phyloP scores from a whole-genome alignment of 2,329 filamentous ascomycete species.

The Penicillium griseofulvum region DNA sequence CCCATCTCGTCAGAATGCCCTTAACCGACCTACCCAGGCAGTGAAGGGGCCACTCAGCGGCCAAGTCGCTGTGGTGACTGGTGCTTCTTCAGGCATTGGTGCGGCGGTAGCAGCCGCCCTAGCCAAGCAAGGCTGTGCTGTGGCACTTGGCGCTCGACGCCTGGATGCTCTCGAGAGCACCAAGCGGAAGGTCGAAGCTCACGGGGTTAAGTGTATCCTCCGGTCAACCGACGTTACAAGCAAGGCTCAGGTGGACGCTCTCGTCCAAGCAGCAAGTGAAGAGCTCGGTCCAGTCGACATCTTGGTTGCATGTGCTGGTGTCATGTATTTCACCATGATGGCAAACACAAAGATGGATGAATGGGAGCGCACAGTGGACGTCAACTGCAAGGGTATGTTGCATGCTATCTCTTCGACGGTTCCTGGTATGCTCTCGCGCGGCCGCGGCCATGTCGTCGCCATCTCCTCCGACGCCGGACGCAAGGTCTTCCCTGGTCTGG shows the following conservation, averaged over 20 bases:
- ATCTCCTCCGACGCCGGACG: slow-evolving; percentile 80
- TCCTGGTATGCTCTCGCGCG: slow-evolving; percentile 68
- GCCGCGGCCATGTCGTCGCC: slow-evolving; percentile 70
- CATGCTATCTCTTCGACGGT: slow-evolving; percentile 69
- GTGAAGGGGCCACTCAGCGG: slow-evolving; percentile 62
- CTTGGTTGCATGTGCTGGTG: slow-evolving; percentile 74
- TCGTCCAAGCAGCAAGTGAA: slow-evolving; percentile 58
- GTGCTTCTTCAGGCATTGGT: slow-evolving; percentile 76
- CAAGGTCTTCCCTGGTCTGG: slow-evolving; percentile 77
- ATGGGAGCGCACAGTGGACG: slow-evolving; percentile 79
- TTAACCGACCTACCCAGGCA: slow-evolving; percentile 45
- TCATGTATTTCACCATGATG: slow-evolving; percentile 92
- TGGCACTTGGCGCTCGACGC: slow-evolving; percentile 70
- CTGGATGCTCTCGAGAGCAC: slow-evolving; percentile 65
- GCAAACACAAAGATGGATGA: slow-evolving; percentile 69
- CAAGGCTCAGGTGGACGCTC: slow-evolving; percentile 62
- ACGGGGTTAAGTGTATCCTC: slow-evolving; percentile 64
- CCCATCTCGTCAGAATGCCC: slow-evolving; percentile 53
- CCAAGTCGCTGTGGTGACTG: slow-evolving; percentile 72
- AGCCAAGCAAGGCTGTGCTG: slow-evolving; percentile 67
- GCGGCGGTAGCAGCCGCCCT: slow-evolving; percentile 69
- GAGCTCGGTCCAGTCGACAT: slow-evolving; percentile 73
- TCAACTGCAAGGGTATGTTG: slow-evolving; percentile 81
- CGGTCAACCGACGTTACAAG: slow-evolving; percentile 72
- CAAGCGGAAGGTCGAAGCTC: slow-evolving; percentile 58